Evolutionary conservation across 2,329 filamentous ascomycete species (phyloP).

Genomic region (Talaromyces funiculosus): DNA sequence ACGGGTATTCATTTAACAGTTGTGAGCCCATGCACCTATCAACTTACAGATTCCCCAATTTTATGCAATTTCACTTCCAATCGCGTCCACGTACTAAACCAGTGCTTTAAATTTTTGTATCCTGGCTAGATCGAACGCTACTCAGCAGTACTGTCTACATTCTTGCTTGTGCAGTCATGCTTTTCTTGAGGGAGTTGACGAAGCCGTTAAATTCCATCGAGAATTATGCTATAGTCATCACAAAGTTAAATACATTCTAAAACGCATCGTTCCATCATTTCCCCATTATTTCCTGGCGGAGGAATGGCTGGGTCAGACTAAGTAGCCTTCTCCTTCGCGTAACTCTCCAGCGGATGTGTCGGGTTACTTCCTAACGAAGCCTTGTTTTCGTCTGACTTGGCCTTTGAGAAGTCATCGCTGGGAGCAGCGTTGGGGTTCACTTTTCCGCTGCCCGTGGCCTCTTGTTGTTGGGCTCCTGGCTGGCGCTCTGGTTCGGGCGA

Average conservation of each 20-base stretch:
- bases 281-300: neutral
- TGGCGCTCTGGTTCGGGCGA: constrained; percentile 70
- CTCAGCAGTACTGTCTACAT: neutral
- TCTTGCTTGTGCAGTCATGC: neutral
- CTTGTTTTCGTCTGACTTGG: constrained; percentile 26
- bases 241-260: neutral
- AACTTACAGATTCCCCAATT: neutral
- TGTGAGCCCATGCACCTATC: neutral
- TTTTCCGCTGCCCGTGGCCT: constrained; percentile 53
- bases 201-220: too few species aligned
- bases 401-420: constrained; percentile 27
- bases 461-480: constrained; percentile 58
- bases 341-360: constrained; percentile 34
- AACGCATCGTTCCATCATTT: neutral
- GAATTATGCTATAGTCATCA: neutral
- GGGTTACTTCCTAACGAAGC: constrained; percentile 37
- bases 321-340: constrained; percentile 29
- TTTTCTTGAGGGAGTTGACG: neutral
- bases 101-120: neutral
- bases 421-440: constrained; percentile 47
- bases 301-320: neutral
- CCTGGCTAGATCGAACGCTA: neutral
- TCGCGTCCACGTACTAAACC: neutral
- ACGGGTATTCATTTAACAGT: neutral
- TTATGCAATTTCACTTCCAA: neutral